Conservation (phyloP, 257 asterid genomes). For the Solanum chmielewskii region DNA sequence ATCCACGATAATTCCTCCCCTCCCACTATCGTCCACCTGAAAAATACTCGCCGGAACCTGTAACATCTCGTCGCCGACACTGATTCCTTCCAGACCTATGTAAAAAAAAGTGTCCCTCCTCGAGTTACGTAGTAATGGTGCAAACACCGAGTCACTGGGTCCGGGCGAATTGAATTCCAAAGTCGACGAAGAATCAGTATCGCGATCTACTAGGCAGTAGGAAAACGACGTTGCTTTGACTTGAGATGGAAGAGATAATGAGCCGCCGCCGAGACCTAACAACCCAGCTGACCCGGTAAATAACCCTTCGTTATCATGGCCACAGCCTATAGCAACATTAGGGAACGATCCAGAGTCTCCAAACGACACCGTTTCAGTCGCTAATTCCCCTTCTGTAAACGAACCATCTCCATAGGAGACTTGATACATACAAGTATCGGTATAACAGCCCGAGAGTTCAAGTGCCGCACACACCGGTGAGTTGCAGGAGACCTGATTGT, state of each 20-base stretch:
- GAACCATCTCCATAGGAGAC: conserved; percentile 74
- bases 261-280: neutral
- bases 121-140: neutral
- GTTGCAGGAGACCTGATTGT: neutral
- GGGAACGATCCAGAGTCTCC: conserved; percentile 7
- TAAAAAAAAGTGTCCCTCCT: neutral
- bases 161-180: conserved; percentile 7
- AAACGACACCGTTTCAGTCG: conserved; percentile 50
- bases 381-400: conserved; percentile 40
- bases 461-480: neutral
- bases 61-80: neutral
- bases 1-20: conserved; percentile 7
- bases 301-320: neutral
- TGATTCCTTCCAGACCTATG: conserved; percentile 1
- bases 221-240: conserved; percentile 3
- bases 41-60: neutral
- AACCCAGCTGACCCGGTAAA: neutral
- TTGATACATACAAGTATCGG: conserved; percentile 23
- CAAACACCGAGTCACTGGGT: neutral
- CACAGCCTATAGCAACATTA: conserved; percentile 8
- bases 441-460: conserved; percentile 16
- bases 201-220: conserved; percentile 2
- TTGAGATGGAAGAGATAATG: neutral
- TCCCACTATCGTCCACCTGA: neutral
- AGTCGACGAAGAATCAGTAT: neutral